Base-by-base conservation (phyloP, 768 basidiomycete species). In the Calocybe cyanea region DNA sequence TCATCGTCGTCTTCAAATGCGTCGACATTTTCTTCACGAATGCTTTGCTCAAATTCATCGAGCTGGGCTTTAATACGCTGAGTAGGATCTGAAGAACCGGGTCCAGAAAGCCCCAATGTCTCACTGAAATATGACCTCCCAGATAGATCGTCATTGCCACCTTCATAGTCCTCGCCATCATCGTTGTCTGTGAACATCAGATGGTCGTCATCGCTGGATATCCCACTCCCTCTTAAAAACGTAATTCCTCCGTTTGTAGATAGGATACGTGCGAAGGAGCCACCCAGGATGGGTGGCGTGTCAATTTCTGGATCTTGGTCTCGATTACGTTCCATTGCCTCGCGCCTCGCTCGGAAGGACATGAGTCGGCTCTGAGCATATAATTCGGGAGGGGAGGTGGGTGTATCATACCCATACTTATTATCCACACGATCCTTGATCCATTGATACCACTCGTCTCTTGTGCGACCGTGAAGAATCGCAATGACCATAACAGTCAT, bases 401-500 rank as follows among this genome's bases (percentile, higher is more conserved):
- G 93, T 1, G 95, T 97, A 24, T 71, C 61, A 64, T 85, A 87
- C 14, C 92, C 92, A 58, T 83, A 76, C 33, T 79, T 72, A 17
- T 72, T 75, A 60, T 90, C 76, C 38, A 94, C 88, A 31, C 94
- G 82, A 40, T 92, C 80, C 37, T 73, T 78, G 48, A 99, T 65
- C 95, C 95, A 97, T 30, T 76, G 62, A 58, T 89, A 88, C 96
- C 96, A 98, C 60, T 93, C 83, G 53, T 89, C 86, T 63, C 85
- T 80, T n/a, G 91, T 88, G 49, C 83, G 81, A 32, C 90, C 94
- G 51, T 87, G 78, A 24, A 94, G 76, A 36, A 99, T 65, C 6
- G 91, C 96, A 46, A 98, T 78, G 42, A 99, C 80, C 55, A 97
- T 76, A 39, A 96, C 72, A 0, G 96, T 99, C 96, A 99, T 99